Evolutionary conservation across 2,329 filamentous ascomycete species (phyloP).

Genomic region (Didymella pinodella): DNA sequence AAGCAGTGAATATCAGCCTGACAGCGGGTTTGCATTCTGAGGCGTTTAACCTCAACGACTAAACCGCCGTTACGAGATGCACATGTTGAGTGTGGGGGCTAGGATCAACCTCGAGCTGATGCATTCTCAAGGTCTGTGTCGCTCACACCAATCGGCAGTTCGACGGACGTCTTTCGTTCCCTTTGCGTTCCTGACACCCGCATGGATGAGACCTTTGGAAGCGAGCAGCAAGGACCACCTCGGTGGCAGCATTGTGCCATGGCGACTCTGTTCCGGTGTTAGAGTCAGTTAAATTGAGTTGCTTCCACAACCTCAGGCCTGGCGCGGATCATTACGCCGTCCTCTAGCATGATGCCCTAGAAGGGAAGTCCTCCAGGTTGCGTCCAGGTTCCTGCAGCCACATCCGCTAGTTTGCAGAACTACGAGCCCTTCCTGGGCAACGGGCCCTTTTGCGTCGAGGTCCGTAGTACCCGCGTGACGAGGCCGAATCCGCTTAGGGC

Average conservation of each 20-base stretch:
- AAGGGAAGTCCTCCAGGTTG: slow-evolving; percentile 16
- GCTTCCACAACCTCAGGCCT: slow-evolving; percentile 12
- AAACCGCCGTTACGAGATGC: not conserved
- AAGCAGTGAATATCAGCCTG: not conserved
- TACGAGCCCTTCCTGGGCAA: slow-evolving; percentile 21
- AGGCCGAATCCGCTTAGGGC: slow-evolving; percentile 29
- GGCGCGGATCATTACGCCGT: slow-evolving; percentile 17
- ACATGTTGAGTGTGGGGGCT: not conserved
- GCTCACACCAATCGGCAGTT: not conserved
- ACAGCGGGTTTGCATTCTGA: not conserved
- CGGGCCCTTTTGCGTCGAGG: slow-evolving; percentile 22
- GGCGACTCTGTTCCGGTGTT: slow-evolving; percentile 1
- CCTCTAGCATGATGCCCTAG: slow-evolving; percentile 7
- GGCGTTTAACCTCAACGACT: not conserved
- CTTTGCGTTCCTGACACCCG: not conserved
- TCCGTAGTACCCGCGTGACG: slow-evolving; percentile 24
- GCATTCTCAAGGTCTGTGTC: not conserved
- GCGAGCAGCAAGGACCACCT: not conserved
- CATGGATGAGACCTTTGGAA: not conserved
- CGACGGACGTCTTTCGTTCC: not conserved
- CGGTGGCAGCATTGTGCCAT: slow-evolving; percentile 2
- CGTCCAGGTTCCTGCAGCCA: slow-evolving; percentile 27
- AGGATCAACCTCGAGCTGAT: not conserved
- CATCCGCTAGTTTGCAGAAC: slow-evolving; percentile 27
- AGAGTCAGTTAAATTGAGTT: slow-evolving; percentile 11